These are phyloP conservation scores for Corchorus capsularis DNA, from an alignment of 345 rosid genomes.

Conservation along the genomic window DNA sequence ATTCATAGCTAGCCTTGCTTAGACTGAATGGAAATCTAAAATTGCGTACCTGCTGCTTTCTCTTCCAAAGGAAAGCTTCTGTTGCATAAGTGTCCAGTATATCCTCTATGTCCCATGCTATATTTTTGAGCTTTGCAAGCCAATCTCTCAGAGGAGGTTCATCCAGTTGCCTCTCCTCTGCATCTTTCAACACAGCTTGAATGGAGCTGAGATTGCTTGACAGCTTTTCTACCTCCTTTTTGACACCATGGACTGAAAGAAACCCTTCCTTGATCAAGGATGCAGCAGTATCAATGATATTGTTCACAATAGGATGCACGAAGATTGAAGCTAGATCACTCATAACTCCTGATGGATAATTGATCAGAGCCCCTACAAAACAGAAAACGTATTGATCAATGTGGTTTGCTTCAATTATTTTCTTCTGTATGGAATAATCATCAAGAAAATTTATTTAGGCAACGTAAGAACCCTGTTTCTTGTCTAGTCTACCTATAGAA, in stretches of 20 bases:
- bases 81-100: slow-evolving; percentile 6
- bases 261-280: background rate
- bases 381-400: background rate
- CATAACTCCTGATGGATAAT: no score
- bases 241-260: background rate
- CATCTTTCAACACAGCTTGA: background rate
- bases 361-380: no score
- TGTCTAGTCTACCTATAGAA: background rate
- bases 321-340: background rate
- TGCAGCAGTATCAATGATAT: background rate
- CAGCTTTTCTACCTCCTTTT: background rate
- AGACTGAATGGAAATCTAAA: no score
- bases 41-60: background rate
- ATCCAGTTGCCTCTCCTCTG: slow-evolving; percentile 4
- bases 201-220: background rate
- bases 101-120: background rate
- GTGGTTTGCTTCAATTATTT: background rate
- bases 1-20: background rate
- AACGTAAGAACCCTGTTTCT: background rate
- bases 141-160: background rate
- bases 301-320: background rate
- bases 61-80: background rate
- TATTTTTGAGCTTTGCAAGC: background rate
- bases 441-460: background rate
- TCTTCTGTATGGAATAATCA: background rate